phyloP scores from a whole-genome alignment of 768 basidiomycete species.

The Fomitopsis pulvina region DNA sequence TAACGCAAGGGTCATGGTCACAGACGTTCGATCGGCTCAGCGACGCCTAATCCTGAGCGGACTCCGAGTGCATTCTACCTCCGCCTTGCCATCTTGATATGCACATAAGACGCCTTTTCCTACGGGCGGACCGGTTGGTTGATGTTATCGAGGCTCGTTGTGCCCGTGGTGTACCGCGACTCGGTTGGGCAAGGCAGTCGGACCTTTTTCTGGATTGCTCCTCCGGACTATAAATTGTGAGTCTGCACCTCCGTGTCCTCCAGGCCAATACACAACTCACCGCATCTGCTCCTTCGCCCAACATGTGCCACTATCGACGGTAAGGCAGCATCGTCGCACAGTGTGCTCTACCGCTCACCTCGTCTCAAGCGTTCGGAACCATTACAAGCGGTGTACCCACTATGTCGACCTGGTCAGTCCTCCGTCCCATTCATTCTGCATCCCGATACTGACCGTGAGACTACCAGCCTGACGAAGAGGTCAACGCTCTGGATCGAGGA shows the following conservation, averaged over 20 bases:
- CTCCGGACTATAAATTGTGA: constrained; percentile 20
- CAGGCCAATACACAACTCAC: constrained; percentile 13
- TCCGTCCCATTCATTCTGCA: constrained; percentile 8
- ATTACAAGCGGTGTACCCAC: constrained; percentile 53
- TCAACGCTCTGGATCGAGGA: constrained; percentile 22
- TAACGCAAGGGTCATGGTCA: constrained; percentile 7
- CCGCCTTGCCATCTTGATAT: constrained; percentile 25
- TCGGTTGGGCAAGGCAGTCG: constrained; percentile 4
- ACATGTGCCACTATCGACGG: constrained; percentile 75
- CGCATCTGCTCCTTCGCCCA: constrained; percentile 7
- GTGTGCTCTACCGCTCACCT: constrained; percentile 10
- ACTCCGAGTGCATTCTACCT: constrained; percentile 13
- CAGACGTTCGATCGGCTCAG: constrained; percentile 17
- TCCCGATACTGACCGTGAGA: constrained; percentile 11
- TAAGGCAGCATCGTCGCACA: constrained; percentile 26
- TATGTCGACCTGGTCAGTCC: constrained; percentile 42
- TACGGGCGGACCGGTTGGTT: constrained; percentile 19
- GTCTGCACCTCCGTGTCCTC: constrained; percentile 1
- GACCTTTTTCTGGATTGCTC: constrained; percentile 11
- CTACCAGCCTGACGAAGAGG: constrained; percentile 54
- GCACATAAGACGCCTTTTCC: constrained; percentile 18
- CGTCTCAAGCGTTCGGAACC: constrained; percentile 53
- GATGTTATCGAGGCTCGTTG: constrained; percentile 23
- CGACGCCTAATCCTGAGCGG: constrained; percentile 5
- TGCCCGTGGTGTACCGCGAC: neutral